Evolutionary conservation across 345 rosid species (phyloP).

Genomic region (Raphanus raphanistrum): DNA sequence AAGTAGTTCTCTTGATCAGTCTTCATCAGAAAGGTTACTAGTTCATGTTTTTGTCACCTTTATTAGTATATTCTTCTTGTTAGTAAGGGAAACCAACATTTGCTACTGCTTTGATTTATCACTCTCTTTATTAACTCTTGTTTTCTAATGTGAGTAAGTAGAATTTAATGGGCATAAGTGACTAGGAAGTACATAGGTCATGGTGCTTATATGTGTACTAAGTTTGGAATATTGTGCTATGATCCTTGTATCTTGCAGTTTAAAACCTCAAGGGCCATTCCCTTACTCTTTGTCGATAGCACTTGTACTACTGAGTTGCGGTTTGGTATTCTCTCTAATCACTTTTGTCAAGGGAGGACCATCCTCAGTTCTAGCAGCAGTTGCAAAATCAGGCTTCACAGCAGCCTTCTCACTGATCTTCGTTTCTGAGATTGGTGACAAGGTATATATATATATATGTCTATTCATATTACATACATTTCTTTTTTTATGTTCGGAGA

Average conservation of each 20-base stretch:
- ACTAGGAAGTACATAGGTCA: not conserved
- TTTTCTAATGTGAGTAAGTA: not conserved
- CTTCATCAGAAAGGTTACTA: constrained; percentile 64
- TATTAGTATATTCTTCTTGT: constrained; percentile 2
- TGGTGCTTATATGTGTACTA: not conserved
- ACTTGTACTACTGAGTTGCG: constrained; percentile 68
- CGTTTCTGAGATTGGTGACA: constrained; percentile 98
- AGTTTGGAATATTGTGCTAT: not conserved
- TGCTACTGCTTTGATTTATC: constrained; percentile 1
- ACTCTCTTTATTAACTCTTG: not conserved
- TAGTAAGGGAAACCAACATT: not conserved
- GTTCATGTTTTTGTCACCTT: not conserved
- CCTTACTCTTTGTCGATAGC: constrained; percentile 79
- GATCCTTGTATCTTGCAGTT: constrained; percentile 51
- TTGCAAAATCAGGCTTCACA: constrained; percentile 92
- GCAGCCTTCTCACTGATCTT: constrained; percentile 95
- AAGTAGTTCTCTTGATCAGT: constrained; percentile 44
- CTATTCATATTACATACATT: not conserved
- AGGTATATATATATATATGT: constrained; percentile 54
- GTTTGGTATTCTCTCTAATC: constrained; percentile 67
- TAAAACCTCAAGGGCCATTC: constrained; percentile 54
- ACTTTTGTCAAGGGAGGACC: constrained; percentile 76
- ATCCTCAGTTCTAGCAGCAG: constrained; percentile 70
- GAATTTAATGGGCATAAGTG: not conserved
- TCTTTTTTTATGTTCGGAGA: not conserved